Evolutionary conservation across 2,329 filamentous ascomycete species (phyloP), one percentile per base, ranked within the genome.

Genomic region (Fusarium sp.): DNA sequence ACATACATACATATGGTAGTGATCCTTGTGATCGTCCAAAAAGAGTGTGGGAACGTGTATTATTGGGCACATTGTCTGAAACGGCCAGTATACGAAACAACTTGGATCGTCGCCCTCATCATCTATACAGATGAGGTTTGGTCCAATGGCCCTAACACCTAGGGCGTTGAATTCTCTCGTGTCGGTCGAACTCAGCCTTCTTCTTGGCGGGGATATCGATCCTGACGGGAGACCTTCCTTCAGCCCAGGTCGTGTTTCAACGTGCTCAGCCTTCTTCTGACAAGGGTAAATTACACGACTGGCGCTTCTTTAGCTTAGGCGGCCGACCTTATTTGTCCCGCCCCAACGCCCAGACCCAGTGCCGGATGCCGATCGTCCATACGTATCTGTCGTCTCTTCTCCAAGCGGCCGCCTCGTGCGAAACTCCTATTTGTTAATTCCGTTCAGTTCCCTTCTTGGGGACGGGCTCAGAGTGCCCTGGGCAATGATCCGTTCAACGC

Each of bases 261-360:
- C 23, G 46, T 59, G 56, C 56, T 59, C 46, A 59, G 56, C 56
- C 46, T 51, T 59, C 46, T 30, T 40, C 18, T 12, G 27, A 15
- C 46, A 41, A 43, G 12, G 56, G 56, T 34, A 41, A 18, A 23
- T 16, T 30, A 52, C 36, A 59, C 56, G 56, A 59, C 27, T n/a
- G 5, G 40, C 27, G 30, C 56, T 44, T 50, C 44, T 27, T 52
- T 59, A 43, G 56, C 37, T 41, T 41, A 27, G 56, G 46, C 46
- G 56, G 56, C 46, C 46, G 36, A 52, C 46, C 39, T 31, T 47
- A 37, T 56, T 47, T 56, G 16, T 16, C 18, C 53, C 53, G 30
- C 41, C 46, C 4, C 37, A 41, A 51, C 36, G 46, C 55, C 55
- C 46, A 51, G 46, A 41, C 34, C 47, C 18, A 41, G 47, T 60